These are phyloP conservation scores for Tuber melanosporum DNA, from an alignment of 495 filamentous ascomycete genomes.

Conservation along the genomic window DNA sequence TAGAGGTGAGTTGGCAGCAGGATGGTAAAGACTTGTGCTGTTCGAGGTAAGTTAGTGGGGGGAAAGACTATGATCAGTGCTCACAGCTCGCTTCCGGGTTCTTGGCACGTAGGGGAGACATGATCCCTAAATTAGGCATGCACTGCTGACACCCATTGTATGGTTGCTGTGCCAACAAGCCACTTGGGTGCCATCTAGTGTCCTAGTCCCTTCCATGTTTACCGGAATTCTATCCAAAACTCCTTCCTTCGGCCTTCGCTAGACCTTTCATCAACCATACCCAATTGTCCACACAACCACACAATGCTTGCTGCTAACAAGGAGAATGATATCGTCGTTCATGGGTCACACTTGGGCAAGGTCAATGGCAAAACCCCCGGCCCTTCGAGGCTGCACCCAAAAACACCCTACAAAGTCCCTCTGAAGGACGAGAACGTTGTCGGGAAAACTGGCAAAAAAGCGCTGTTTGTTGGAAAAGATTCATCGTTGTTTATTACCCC, in stretches of 20 bases:
- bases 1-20: constrained; percentile 2
- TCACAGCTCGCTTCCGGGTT: neutral
- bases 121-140: neutral
- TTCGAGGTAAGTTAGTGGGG: neutral
- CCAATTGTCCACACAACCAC: constrained; percentile 5
- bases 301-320: constrained; percentile 71
- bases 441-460: constrained; percentile 61
- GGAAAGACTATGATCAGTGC: neutral
- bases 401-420: constrained; percentile 76
- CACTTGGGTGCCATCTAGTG: neutral
- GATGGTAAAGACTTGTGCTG: neutral
- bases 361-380: constrained; percentile 62
- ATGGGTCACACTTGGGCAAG: constrained; percentile 60
- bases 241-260: neutral
- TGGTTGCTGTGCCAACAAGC: neutral
- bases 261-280: neutral
- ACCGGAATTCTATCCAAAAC: neutral
- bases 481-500: constrained; percentile 71
- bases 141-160: too few relatives aligned
- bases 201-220: neutral
- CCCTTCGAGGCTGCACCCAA: constrained; percentile 65
- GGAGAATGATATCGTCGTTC: constrained; percentile 74
- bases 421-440: constrained; percentile 78
- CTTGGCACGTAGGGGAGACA: neutral
- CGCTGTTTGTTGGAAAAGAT: constrained; percentile 56